Evolutionary conservation across 2,329 filamentous ascomycete species (phyloP), one percentile per base, ranked within the genome.

Genomic region (Exophiala bonariae): DNA sequence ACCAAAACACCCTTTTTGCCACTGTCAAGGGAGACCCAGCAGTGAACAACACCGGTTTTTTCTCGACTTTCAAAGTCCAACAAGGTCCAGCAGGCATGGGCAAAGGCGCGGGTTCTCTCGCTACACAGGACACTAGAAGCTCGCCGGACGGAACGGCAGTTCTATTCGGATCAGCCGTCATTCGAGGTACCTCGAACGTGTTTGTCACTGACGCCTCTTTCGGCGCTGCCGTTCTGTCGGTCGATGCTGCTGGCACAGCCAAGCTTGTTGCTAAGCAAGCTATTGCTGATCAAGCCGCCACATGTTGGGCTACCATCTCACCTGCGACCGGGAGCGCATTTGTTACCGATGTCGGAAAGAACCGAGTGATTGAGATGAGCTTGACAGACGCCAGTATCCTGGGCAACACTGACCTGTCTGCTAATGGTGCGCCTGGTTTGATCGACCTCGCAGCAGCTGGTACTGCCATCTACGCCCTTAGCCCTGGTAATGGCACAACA

Each of bases 21-120:
- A 81, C 77, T 1, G 79, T 85, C 32, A 86, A 86, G 63, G 82
- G 82, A 1, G 71, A 83, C 44, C 77, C 77, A 0, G 55, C 67
- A 0, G 64, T 63, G 3, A 81, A 80, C 59, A 80, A 76, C 42
- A 78, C 73, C 0, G 80, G 81, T 0, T 84, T 80, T 55, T 48
- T 85, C 9, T 75, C 76, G 0, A 62, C 71, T 0, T 81, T 80
- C 50, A 55, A 72, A 0, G 71, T 83, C 3, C 39, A 62, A 18
- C n/a, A 46, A 23, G 50, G 19, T 18, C 17, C 26, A 10, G 23
- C 6, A 26, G 6, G 23, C 6, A 6, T 11, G 23, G 59, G 56
- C 20, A 28, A 32, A 14, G 42, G 20, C 7, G 52, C 45, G 4
- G 34, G 44, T 9, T 36, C 30, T 1, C 18, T 57, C 14, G 32